A percentile compares a stretch with the other conserved stretches of the same genome.
These are phyloP conservation scores for Eucalyptus sp. DNA, from an alignment of 345 rosid species.

Conservation along the genomic window DNA sequence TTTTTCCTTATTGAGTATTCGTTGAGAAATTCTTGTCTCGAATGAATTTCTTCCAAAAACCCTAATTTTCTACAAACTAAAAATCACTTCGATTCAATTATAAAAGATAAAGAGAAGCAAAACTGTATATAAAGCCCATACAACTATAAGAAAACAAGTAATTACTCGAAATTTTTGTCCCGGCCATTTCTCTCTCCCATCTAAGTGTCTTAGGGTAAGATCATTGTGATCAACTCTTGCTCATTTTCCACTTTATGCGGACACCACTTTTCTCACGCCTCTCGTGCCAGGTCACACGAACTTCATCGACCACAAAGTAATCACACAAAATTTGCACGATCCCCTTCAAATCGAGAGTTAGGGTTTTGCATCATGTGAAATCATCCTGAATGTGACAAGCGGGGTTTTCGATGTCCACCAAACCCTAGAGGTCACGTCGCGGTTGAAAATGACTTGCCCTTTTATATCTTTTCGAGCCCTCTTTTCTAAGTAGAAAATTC, in stretches of 20 bases:
- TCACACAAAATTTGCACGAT: background rate
- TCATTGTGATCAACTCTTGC: background rate
- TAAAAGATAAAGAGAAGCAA: background rate
- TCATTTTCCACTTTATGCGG: background rate
- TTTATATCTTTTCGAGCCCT: background rate
- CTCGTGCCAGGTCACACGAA: background rate
- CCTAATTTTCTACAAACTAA: background rate
- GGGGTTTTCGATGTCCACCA: background rate
- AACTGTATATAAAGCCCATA: background rate
- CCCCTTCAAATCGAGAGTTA: background rate
- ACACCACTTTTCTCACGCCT: background rate
- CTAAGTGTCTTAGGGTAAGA: background rate
- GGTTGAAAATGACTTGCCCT: background rate
- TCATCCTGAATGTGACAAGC: background rate
- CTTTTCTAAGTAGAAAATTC: background rate
- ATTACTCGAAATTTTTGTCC: background rate
- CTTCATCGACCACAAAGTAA: background rate
- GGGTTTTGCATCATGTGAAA: background rate
- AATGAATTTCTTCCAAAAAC: background rate
- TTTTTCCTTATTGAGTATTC: background rate
- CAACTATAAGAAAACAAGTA: background rate
- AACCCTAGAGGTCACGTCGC: background rate
- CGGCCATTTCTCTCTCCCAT: rapidly evolving
- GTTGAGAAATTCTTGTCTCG: rapidly evolving
- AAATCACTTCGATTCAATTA: background rate